phyloP scores from a whole-genome alignment of 257 asterid genomes.

The Solanum appendiculatum region DNA sequence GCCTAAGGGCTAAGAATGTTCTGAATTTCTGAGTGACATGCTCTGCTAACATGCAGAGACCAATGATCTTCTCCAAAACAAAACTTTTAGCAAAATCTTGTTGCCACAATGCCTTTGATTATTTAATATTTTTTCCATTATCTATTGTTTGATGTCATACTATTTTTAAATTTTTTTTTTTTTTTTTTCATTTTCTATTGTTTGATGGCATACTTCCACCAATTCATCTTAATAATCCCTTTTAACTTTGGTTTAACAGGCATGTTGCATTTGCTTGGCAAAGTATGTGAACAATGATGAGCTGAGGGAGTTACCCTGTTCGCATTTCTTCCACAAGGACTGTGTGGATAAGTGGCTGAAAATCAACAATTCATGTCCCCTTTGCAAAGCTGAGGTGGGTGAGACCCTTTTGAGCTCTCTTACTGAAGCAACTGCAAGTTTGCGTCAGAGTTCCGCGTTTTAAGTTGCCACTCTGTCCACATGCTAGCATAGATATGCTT shows the following conservation, averaged over 20 bases:
- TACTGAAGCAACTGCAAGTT: conserved; percentile 51
- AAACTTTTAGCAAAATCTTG: neutral
- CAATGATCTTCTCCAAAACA: neutral
- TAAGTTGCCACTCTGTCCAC: neutral
- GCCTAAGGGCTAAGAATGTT: neutral
- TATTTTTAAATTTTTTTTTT: neutral
- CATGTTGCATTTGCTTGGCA: conserved; percentile 89
- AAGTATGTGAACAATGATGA: conserved; percentile 82
- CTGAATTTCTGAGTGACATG: neutral
- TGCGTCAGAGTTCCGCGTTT: conserved; percentile 15
- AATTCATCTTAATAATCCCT: neutral
- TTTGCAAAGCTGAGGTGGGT: conserved; percentile 91
- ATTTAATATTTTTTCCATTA: neutral
- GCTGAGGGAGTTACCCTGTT: conserved; percentile 76
- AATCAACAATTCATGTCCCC: conserved; percentile 84
- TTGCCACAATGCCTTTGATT: neutral
- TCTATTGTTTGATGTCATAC: neutral
- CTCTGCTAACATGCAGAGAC: neutral
- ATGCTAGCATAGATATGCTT: neutral
- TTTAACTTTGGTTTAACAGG: conserved; percentile 30
- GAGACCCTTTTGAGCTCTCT: conserved; percentile 50
- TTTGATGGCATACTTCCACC: neutral
- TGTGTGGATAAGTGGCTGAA: conserved; percentile 96
- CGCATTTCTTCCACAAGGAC: conserved; percentile 89
- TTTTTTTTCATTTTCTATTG: neutral